Evolutionary conservation across 2,329 filamentous ascomycete genomes (phyloP).

Genomic region (Ascochyta koolunga): DNA sequence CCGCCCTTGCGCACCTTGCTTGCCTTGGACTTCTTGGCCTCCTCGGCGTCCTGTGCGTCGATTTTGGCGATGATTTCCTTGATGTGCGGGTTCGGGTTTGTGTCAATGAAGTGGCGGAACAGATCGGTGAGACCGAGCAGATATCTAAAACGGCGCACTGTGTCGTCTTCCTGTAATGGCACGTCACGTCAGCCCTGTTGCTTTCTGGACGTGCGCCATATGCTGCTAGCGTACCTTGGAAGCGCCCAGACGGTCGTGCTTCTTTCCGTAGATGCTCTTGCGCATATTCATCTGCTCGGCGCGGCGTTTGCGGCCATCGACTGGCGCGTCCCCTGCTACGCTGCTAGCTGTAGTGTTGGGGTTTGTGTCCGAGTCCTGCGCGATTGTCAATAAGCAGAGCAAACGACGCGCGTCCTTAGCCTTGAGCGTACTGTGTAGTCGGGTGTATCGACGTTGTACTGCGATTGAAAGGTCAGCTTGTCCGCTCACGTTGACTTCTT

Average conservation of each 20-base stretch:
- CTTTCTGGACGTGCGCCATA: neutral
- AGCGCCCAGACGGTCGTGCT: constrained; percentile 88
- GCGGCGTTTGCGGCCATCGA: constrained; percentile 82
- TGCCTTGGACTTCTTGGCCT: constrained; percentile 73
- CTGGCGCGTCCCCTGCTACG: constrained; percentile 73
- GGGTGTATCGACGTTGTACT: constrained; percentile 64
- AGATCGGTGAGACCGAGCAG: constrained; percentile 92
- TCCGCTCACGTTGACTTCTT: constrained; percentile 5
- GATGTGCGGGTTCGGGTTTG: constrained; percentile 93
- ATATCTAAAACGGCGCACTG: constrained; percentile 91
- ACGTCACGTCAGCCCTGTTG: constrained; percentile 16
- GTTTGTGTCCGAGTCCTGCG: constrained; percentile 68
- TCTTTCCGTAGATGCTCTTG: constrained; percentile 91
- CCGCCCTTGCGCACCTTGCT: constrained; percentile 81
- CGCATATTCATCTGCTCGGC: constrained; percentile 88
- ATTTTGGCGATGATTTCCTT: constrained; percentile 94
- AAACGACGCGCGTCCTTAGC: neutral
- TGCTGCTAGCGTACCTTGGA: constrained; percentile 71
- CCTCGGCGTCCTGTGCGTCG: constrained; percentile 84
- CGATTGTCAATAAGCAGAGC: constrained; percentile 26
- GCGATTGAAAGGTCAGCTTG: constrained; percentile 32
- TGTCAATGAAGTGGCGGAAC: constrained; percentile 98
- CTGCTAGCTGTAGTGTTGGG: constrained; percentile 79
- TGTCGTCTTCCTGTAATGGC: constrained; percentile 79
- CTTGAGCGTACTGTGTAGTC: constrained; percentile 61